Evolutionary conservation across 2,329 filamentous ascomycete genomes (phyloP).

Genomic region (Sarocladiaceae sp.): DNA sequence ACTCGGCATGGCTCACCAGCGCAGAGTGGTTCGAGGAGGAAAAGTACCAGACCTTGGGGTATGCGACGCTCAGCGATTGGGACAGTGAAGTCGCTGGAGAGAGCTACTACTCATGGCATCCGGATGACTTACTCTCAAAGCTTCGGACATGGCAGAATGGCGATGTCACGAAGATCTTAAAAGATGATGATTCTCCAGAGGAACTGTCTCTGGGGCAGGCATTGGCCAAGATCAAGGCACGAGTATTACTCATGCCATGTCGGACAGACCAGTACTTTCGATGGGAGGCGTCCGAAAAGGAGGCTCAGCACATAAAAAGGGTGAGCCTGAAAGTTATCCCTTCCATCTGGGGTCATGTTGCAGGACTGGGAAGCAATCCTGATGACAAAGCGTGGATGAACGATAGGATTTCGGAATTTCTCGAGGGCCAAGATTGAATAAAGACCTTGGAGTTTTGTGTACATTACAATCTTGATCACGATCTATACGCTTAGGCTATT

Average conservation of each 20-base stretch:
- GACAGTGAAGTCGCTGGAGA: slow-evolving; percentile 22
- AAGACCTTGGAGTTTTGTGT: too few species aligned
- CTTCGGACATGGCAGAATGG: slow-evolving; percentile 42
- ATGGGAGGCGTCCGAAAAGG: slow-evolving; percentile 26
- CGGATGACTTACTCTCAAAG: slow-evolving; percentile 37
- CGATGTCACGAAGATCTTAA: slow-evolving; percentile 22
- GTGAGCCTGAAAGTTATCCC: slow-evolving; percentile 27
- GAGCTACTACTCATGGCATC: slow-evolving; percentile 34
- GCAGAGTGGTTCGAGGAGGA: slow-evolving; percentile 39
- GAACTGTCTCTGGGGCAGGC: slow-evolving; percentile 40
- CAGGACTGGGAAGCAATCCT: slow-evolving; percentile 24
- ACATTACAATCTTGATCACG: not conserved
- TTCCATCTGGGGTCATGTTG: slow-evolving; percentile 33
- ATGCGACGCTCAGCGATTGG: slow-evolving; percentile 32
- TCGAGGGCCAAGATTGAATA: too few species aligned
- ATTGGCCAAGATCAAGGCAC: slow-evolving; percentile 57
- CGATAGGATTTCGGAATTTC: slow-evolving; percentile 22
- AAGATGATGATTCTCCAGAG: slow-evolving; percentile 14
- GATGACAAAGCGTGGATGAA: slow-evolving; percentile 28
- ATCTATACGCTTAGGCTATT: not conserved
- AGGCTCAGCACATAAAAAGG: slow-evolving; percentile 22
- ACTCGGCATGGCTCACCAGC: slow-evolving; percentile 43
- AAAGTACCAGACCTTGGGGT: slow-evolving; percentile 31
- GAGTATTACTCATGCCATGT: slow-evolving; percentile 55
- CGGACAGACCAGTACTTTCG: slow-evolving; percentile 66